phyloP scores from a whole-genome alignment of 225 moss, liverwort and hornwort genomes.

The Pseudisothecium myosuroides region DNA sequence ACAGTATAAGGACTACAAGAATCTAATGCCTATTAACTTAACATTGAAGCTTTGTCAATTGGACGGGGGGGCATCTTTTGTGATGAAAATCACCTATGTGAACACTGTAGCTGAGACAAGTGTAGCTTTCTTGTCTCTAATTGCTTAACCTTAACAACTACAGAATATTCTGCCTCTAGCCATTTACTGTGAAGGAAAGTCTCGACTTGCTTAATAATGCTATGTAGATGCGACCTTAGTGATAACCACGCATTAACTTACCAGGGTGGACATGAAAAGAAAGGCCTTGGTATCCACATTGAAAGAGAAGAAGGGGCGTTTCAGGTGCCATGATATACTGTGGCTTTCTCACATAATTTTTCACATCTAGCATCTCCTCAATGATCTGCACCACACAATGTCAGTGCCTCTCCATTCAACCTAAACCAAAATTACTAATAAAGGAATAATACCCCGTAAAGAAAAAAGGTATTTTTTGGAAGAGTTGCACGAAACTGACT shows the following conservation, averaged over 20 bases:
- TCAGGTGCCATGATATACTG: conserved; percentile 91
- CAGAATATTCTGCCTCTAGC: background rate
- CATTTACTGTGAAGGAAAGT: background rate
- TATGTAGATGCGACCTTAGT: background rate
- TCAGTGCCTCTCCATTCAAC: background rate
- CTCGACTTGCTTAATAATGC: background rate
- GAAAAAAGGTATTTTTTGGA: background rate
- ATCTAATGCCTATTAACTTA: background rate
- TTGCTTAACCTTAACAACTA: background rate
- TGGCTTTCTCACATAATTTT: conserved; percentile 52
- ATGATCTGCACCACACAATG: conserved; percentile 42
- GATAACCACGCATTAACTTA: background rate
- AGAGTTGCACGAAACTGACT: background rate
- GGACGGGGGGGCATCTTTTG: background rate
- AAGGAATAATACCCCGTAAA: background rate
- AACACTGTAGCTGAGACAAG: background rate
- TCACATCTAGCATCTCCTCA: conserved; percentile 63
- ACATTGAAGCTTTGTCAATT: background rate
- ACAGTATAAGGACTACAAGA: background rate
- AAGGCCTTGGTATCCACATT: conserved; percentile 78
- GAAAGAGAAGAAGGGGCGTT: conserved; percentile 58
- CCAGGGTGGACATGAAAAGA: conserved; percentile 57
- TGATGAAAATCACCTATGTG: background rate
- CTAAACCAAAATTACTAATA: background rate
- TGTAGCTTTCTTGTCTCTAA: background rate